Evolutionary conservation across 257 asterid genomes (phyloP).

Genomic region (Vinca minor): DNA sequence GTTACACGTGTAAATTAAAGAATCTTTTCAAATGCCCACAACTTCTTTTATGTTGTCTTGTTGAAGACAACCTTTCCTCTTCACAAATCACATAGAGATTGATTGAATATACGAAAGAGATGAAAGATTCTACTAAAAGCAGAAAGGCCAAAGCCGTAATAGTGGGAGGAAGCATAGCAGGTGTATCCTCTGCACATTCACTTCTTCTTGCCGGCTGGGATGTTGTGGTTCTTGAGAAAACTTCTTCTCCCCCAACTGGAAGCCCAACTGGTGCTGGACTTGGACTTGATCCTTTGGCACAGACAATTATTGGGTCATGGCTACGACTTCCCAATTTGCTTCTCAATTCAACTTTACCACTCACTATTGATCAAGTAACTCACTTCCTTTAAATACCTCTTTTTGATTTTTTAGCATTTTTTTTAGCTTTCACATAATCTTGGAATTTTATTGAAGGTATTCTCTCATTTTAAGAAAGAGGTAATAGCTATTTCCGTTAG

Average conservation of each 20-base stretch:
- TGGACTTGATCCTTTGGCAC: constrained; percentile 53
- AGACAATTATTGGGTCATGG: constrained; percentile 43
- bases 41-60: background rate
- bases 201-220: constrained; percentile 68
- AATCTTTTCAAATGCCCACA: background rate
- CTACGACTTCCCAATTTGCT: constrained; percentile 35
- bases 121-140: background rate
- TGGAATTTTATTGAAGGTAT: background rate
- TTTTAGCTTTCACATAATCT: background rate
- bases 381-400: background rate
- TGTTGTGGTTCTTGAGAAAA: constrained; percentile 78
- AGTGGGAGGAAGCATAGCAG: constrained; percentile 88
- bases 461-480: too few relatives aligned
- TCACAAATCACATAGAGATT: background rate
- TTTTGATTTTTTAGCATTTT: too few relatives aligned
- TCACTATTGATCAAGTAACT: constrained; percentile 59
- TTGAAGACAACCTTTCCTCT: background rate
- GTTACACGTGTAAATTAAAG: background rate
- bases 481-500: too few relatives aligned
- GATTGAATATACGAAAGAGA: background rate
- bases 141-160: constrained; percentile 51
- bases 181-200: constrained; percentile 63
- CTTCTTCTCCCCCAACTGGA: constrained; percentile 55
- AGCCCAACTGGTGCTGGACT: constrained; percentile 82
- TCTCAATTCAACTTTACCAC: constrained; percentile 35